Percentiles rank a stretch among this genome's conserved stretches.
These are phyloP conservation scores for Penicillium riverlandense DNA, from an alignment of 495 filamentous ascomycete genomes.

Conservation along the genomic window DNA sequence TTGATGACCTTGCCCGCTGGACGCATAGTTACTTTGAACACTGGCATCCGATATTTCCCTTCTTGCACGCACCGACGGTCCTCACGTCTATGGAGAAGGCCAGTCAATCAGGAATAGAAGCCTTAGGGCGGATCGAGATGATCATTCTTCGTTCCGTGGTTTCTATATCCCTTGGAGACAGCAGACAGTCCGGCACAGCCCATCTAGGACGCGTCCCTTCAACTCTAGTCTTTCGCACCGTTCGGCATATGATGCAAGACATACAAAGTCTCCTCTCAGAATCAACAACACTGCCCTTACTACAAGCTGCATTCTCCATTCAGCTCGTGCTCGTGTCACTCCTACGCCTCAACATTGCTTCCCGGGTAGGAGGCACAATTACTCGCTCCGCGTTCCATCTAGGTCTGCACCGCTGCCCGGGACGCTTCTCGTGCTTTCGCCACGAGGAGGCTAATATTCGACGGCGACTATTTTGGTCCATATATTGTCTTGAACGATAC, in stretches of 20 bases:
- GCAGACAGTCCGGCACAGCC: constrained; percentile 13
- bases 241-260: constrained; percentile 30
- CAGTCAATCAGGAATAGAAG: constrained; percentile 12
- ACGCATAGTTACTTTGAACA: constrained; percentile 38
- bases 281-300: constrained; percentile 26
- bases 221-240: constrained; percentile 27
- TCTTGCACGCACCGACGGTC: constrained; percentile 35
- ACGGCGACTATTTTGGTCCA: constrained; percentile 42
- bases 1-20: constrained; percentile 30
- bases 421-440: constrained; percentile 33
- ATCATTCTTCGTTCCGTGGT: constrained; percentile 39
- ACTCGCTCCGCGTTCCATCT: constrained; percentile 41
- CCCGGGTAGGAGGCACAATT: constrained; percentile 38
- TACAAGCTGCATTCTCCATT: constrained; percentile 38
- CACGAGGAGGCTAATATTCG: constrained; percentile 30
- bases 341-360: constrained; percentile 41
- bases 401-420: constrained; percentile 42
- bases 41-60: constrained; percentile 44
- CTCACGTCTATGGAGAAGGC: constrained; percentile 29
- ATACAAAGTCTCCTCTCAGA: constrained; percentile 27
- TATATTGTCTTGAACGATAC: constrained; percentile 43
- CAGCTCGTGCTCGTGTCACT: constrained; percentile 41
- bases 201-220: constrained; percentile 19
- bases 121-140: constrained; percentile 16
- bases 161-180: constrained; percentile 35